Evolutionary conservation across 202 grass and related monocot genomes (phyloP), one percentile per base, ranked within the genome.

Genomic region (Eragrostis tef): DNA sequence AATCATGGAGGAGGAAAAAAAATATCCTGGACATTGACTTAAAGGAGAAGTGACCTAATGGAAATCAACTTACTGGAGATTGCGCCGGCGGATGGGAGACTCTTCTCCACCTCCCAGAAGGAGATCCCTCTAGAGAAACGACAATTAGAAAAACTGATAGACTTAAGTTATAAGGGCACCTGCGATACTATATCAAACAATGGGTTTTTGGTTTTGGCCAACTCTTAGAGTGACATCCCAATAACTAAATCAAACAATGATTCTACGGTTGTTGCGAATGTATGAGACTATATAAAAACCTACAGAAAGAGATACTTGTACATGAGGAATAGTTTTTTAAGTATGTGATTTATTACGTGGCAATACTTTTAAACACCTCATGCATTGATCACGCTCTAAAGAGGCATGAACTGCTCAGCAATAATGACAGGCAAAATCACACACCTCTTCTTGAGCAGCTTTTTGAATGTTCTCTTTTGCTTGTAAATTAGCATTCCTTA

Each of bases 401-500:
- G 8, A 79, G 67, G 34, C 6, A 48, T 42, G 13, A 14, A 79
- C 34, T n/a, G 10, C 19, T 46, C 26, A 56, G 41, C 50, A 79
- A 61, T n/a, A 65, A 84, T 0, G 70, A 46, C 67, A 78, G 73
- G 24, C 31, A 67, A 45, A 91, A 60, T 45, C 26, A 44, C 53
- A 63, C 49, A 97, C 92, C 84, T 94, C 90, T 74, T 91, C 76
- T 79, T 94, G 76, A 80, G 84, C 92, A 84, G 88, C 82, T 85
- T 91, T 94, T 71, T 63, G 86, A 49, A 94, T 93, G 75, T 98
- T 98, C 41, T 15, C 62, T 82, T 93, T 98, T 8, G 88, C 92
- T 89, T 95, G 87, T 22, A 98, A 79, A 43, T 95, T 98, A 67
- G 95, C 92, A 88, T 86, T 94, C 79, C 85, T 95, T 49, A 95